Base-by-base conservation (phyloP, 2,329 filamentous ascomycete species). In the Drechslerella dactyloides region DNA sequence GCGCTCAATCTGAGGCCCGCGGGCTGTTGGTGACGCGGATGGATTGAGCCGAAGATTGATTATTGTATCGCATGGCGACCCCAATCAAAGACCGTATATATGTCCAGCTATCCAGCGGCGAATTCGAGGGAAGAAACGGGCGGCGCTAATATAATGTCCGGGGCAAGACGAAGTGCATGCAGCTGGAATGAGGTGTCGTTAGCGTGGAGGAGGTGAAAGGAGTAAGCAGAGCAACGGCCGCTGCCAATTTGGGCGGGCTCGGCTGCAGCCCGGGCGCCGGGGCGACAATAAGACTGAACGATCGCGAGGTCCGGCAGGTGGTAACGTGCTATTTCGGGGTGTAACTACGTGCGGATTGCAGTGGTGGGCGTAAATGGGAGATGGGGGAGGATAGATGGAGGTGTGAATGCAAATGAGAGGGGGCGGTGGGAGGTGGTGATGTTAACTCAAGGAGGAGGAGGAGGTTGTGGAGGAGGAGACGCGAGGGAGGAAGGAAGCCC, bases 51-150 rank as follows among this genome's bases (percentile, higher is more conserved):
- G 57, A 48, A 48, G 46, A 59, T 35, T 35, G 58, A 70, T 46
- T 46, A 70, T 46, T 46, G 53, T 63, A 59, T 70, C 65, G 65
- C 65, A 70, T 70, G 65, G 65, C 65, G 65, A 53, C 48, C 37
- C 37, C 15, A 33, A 52, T 59, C 54, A 48, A 48, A 48, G 19
- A 48, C 44, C 44, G 19, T 42, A 42, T 48, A 48, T 48, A 48
- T 48, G 11, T 21, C 44, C 44, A 48, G 44, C 19, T 50, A 42
- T 65, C 52, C 58, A 54, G 61, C 17, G 52, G 65, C 58, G 57
- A 62, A 48, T 48, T 48, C 44, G 44, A 48, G 44, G 44, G 21
- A 19, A 44, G 40, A 44, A 48, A 48, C n/a, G 15, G 44, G 44
- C 44, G 44, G 44, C 44, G 44, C 44, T 48, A 48, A 48, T 48